phyloP scores from a whole-genome alignment of 2,329 filamentous ascomycete species.

The Aspergillus sp. region DNA sequence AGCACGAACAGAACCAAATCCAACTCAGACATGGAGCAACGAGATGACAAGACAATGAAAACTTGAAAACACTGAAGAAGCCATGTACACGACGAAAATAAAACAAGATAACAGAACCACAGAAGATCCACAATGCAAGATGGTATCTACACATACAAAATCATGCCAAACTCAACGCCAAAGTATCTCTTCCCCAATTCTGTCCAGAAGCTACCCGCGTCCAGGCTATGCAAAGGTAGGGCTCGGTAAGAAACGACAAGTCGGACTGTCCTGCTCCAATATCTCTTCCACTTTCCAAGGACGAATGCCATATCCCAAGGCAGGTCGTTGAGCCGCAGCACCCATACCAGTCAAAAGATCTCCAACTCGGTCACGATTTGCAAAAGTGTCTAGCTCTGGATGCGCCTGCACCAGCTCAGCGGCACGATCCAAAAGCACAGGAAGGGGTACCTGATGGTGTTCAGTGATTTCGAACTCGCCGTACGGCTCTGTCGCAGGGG shows the following conservation, averaged over 20 bases:
- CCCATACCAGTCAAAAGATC: constrained; percentile 21
- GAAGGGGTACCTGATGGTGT: constrained; percentile 20
- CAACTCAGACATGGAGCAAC: neutral
- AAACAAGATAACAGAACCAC: neutral
- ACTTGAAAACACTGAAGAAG: neutral
- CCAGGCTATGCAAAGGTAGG: constrained; percentile 16
- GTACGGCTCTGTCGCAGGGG: constrained; percentile 6
- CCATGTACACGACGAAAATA: neutral
- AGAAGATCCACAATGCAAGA: neutral
- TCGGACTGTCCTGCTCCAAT: neutral
- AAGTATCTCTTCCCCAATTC: neutral
- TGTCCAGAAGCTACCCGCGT: neutral
- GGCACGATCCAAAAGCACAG: constrained; percentile 19
- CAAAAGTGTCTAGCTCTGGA: constrained; percentile 26
- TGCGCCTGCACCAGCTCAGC: constrained; percentile 19
- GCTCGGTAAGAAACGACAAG: constrained; percentile 16
- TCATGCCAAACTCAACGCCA: neutral
- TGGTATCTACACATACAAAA: constrained; percentile 5
- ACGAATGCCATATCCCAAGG: constrained; percentile 10
- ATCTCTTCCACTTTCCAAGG: constrained; percentile 12
- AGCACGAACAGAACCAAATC: neutral
- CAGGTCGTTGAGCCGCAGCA: constrained; percentile 7
- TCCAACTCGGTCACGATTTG: constrained; percentile 24
- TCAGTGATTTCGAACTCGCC: constrained; percentile 15
- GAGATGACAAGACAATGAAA: neutral